These are phyloP conservation scores for Penstemon barbatus DNA, from an alignment of 257 asterid genomes.

Conservation along the genomic window DNA sequence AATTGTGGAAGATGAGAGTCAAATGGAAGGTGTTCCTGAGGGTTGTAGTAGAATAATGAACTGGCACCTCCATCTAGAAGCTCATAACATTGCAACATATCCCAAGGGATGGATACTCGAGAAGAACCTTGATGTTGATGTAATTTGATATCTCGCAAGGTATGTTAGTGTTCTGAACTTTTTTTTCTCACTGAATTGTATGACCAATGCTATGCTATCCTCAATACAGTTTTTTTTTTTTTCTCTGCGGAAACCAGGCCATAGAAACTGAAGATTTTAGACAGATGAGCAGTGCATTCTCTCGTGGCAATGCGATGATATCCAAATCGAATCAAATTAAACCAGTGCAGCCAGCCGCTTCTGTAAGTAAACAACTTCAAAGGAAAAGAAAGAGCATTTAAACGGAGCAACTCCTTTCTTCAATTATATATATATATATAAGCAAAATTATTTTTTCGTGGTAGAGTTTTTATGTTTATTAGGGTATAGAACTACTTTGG, in stretches of 20 bases:
- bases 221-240: slow-evolving; percentile 5
- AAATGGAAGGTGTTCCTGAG: slow-evolving; percentile 85
- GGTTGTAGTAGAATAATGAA: slow-evolving; percentile 61
- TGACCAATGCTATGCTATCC: not conserved
- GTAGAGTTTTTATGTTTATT: slow-evolving; percentile 31
- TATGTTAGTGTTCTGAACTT: slow-evolving; percentile 24
- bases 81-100: slow-evolving; percentile 44
- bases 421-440: slow-evolving; percentile 28
- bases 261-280: slow-evolving; percentile 1
- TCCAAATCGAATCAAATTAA: slow-evolving; percentile 24
- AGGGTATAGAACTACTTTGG: slow-evolving; percentile 15
- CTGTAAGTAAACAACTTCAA: slow-evolving; percentile 26
- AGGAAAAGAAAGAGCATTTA: slow-evolving; percentile 25
- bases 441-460: slow-evolving; percentile 26
- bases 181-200: not conserved
- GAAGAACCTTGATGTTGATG: slow-evolving; percentile 62
- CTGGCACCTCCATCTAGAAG: slow-evolving; percentile 89
- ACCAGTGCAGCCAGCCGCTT: slow-evolving; percentile 21
- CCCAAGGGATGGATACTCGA: slow-evolving; percentile 77
- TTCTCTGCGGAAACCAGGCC: not conserved
- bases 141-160: slow-evolving; percentile 40
- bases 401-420: slow-evolving; percentile 17
- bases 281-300: slow-evolving; percentile 26
- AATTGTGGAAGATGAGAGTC: slow-evolving; percentile 88
- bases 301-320: slow-evolving; percentile 22